Percentiles rank a stretch among this genome's conserved stretches.
Conservation (phyloP, 225 moss, liverwort and hornwort species). For the Lunularia cruciata region DNA sequence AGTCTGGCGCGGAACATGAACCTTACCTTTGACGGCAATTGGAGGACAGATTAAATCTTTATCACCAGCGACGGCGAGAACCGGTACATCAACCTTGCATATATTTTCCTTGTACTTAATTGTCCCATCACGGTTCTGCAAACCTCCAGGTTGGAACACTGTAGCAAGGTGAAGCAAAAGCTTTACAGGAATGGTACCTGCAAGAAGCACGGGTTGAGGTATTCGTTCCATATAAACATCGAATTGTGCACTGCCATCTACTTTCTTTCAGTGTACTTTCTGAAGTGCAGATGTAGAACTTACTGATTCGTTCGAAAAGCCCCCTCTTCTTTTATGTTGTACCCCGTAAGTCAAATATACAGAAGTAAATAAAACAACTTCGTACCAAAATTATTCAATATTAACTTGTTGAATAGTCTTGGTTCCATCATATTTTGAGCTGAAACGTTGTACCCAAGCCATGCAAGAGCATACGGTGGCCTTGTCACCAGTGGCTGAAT, state of each 20-base stretch:
- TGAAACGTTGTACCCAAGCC: slow-evolving; percentile 85
- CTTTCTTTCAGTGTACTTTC: no score
- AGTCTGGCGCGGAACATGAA: not conserved
- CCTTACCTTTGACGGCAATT: slow-evolving; percentile 71
- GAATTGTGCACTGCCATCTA: no score
- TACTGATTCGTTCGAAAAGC: not conserved
- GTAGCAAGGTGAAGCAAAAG: slow-evolving; percentile 79
- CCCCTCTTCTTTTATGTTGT: not conserved
- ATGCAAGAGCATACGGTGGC: slow-evolving; percentile 89
- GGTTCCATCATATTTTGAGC: slow-evolving; percentile 86
- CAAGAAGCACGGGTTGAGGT: not conserved
- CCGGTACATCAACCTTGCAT: slow-evolving; percentile 67
- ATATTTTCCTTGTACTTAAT: slow-evolving; percentile 82
- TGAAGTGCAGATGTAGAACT: not conserved
- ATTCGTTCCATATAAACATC: no score
- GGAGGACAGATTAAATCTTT: slow-evolving; percentile 89
- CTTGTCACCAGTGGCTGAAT: slow-evolving; percentile 77
- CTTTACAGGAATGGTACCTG: slow-evolving; percentile 92
- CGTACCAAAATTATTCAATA: slow-evolving; percentile 89
- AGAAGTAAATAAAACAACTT: not conserved
- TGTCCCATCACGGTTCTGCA: slow-evolving; percentile 70
- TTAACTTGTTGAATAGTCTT: slow-evolving; percentile 68
- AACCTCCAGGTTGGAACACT: slow-evolving; percentile 87
- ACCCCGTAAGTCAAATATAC: not conserved
- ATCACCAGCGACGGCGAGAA: slow-evolving; percentile 85